Evolutionary conservation across 441 rosid genomes (phyloP).

Genomic region (Jatropha multifida): DNA sequence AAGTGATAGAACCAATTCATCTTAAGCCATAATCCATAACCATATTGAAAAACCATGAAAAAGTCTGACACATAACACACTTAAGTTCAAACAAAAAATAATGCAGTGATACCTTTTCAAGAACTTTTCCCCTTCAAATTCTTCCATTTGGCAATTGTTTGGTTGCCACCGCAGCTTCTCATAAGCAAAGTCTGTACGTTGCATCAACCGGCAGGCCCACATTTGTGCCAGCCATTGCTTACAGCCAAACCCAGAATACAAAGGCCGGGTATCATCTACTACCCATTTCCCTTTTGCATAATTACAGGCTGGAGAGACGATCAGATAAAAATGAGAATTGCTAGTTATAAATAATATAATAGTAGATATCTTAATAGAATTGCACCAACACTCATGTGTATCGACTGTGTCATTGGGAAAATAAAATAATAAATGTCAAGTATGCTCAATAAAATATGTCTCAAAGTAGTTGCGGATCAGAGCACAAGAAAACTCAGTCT

Average conservation of each 20-base stretch:
- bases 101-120: conserved; percentile 54
- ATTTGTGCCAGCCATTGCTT: conserved; percentile 86
- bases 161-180: conserved; percentile 89
- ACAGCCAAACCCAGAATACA: conserved; percentile 80
- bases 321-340: conserved; percentile 6
- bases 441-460: neutral
- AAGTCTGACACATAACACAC: neutral
- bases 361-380: neutral
- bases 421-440: neutral
- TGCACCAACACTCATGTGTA: neutral
- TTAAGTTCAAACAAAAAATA: neutral
- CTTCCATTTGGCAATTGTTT: conserved; percentile 76
- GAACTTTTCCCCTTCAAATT: conserved; percentile 71
- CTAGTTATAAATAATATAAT: neutral
- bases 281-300: conserved; percentile 93
- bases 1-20: neutral
- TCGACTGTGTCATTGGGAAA: conserved; percentile 4
- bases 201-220: conserved; percentile 96
- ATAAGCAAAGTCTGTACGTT: conserved; percentile 77
- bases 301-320: conserved; percentile 52
- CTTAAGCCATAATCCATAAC: neutral
- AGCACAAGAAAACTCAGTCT: neutral
- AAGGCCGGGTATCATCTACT: conserved; percentile 59
- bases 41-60: conserved; percentile 1
- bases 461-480: neutral